Conservation (phyloP, 2,329 filamentous ascomycete species). For the Fusarium sp. region DNA sequence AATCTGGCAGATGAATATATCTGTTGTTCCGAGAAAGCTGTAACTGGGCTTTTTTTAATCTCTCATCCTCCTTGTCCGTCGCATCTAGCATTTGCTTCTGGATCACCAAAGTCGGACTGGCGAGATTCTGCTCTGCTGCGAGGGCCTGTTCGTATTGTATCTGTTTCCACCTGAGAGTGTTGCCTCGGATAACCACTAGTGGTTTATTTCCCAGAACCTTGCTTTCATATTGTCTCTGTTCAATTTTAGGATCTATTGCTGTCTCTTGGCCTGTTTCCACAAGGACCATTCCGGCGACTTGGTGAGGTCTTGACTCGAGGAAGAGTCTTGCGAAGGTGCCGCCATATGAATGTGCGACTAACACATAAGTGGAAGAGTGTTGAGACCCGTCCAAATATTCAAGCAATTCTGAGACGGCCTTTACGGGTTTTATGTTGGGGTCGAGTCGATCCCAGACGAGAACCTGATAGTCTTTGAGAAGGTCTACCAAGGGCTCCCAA, state of each 20-base stretch:
- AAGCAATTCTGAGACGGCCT: not conserved
- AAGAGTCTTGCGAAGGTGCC: slow-evolving; percentile 37
- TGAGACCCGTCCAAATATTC: not conserved
- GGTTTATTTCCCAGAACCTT: slow-evolving; percentile 31
- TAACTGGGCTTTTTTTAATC: slow-evolving; percentile 36
- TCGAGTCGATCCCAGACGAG: slow-evolving; percentile 33
- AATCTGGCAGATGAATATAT: slow-evolving; percentile 41
- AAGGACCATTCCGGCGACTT: slow-evolving; percentile 40
- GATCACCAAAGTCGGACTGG: slow-evolving; percentile 3
- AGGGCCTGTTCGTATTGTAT: slow-evolving; percentile 27
- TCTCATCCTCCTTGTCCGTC: slow-evolving; percentile 38
- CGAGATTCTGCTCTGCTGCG: slow-evolving; percentile 1
- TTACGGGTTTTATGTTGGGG: slow-evolving; percentile 5
- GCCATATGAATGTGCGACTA: slow-evolving; percentile 41
- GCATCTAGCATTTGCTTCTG: slow-evolving; percentile 33
- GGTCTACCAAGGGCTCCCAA: slow-evolving; percentile 21
- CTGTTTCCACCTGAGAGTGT: slow-evolving; percentile 39
- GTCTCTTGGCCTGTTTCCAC: slow-evolving; percentile 44
- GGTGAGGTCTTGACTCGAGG: slow-evolving; percentile 20
- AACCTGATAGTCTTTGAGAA: slow-evolving; percentile 18
- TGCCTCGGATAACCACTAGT: slow-evolving; percentile 36
- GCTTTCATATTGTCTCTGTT: slow-evolving; percentile 31
- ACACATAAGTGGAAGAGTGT: not conserved
- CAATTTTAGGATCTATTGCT: slow-evolving; percentile 16
- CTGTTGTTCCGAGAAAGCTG: slow-evolving; percentile 27